Base-by-base conservation (phyloP, 225 moss, liverwort and hornwort species). In the Sphagnum tenellum region DNA sequence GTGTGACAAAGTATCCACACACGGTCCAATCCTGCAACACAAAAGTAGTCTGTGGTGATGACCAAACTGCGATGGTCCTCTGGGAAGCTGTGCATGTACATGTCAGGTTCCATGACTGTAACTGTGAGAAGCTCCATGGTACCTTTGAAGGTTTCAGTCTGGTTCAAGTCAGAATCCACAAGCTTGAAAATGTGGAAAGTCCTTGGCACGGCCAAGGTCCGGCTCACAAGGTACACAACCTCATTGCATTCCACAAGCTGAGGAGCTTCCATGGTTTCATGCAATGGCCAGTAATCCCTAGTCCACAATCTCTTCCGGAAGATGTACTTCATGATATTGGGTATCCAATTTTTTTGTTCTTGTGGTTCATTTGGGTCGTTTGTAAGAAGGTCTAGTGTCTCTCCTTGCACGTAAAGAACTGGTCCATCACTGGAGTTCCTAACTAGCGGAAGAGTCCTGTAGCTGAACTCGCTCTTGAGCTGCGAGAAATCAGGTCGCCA, bases 1-100 rank as follows among this genome's bases (percentile, higher is more conserved):
- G 77, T 77, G 55, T 75, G 77, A 3, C 63, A 72, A 76, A 83
- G 76, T 0, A 83, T 74, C 79, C 83, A 83, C 65, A 83, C 73
- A 0, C 63, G 14, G 48, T 77, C 77, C 76, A 83, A 72, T 13
- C 72, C 83, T 65, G 71, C 79, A 45, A 72, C 14, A 61, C 79
- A 74, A 80, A 70, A 74, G 65, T 77, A 83, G 2, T 79, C 59
- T 2, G 83, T 75, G 0, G 13, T 70, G 49, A 83, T 75, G 0
- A 77, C 72, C 44, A 77, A 3, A 12, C 10, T 72, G 49, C 72
- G 70, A 4, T 12, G 53, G 54, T 83, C 83, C 29, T 29, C 29
- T 4, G 74, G 48, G 53, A 83, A 83, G 0, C 83, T 77, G 61
- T 63, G 79, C 0, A 50, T 77, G 5, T 83, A 83, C 79, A 83